Evolutionary conservation across 2,329 filamentous ascomycete genomes (phyloP), one percentile per base, ranked within the genome.

Genomic region (Diaporthe citrichinensis): DNA sequence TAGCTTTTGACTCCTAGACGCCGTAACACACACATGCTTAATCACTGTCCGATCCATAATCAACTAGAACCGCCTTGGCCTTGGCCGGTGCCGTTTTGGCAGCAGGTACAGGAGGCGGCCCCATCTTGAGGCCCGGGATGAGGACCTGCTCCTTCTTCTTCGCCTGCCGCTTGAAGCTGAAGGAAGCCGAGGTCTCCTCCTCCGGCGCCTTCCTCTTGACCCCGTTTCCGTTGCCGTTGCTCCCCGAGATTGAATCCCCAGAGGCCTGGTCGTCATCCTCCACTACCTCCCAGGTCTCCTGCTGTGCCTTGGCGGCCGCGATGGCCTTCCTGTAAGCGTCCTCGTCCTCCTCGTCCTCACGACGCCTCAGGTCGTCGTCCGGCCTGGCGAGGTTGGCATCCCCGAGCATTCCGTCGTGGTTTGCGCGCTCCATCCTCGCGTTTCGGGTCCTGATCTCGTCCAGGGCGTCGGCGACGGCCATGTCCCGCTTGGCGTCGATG

Each of bases 381-480:
- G 85, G 81, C n/a, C 86, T 82, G 72, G 89, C 86, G 1, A 91
- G 87, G 4, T 88, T 87, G 8, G 91, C 89, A 39, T 82, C 83
- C 15, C 87, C 85, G 28, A 91, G 90, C 4, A 91, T 87, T 3
- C 91, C 92, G 76, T 95, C 92, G 80, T 92, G 91, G 74, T 92
- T 91, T 12, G 93, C 93, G 78, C 94, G 90, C 84, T 98, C 95
- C 68, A 97, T 92, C 78, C 95, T 89, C 10, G 97, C 97, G 85
- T 99, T 99, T 78, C 96, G 88, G 71, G 94, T 96, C 74, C 96
- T 89, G 74, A 99, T 98, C 85, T 98, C 96, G 84, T 99, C 97
- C 73, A 99, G 86, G 10, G 96, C 96, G 86, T 99, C 97, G 2
- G 97, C 97, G 59, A 98, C 95, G 25, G 94, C 95, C 96, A 99